Evolutionary conservation across 768 basidiomycete species (phyloP).

Genomic region (Strobilomyces confusus): DNA sequence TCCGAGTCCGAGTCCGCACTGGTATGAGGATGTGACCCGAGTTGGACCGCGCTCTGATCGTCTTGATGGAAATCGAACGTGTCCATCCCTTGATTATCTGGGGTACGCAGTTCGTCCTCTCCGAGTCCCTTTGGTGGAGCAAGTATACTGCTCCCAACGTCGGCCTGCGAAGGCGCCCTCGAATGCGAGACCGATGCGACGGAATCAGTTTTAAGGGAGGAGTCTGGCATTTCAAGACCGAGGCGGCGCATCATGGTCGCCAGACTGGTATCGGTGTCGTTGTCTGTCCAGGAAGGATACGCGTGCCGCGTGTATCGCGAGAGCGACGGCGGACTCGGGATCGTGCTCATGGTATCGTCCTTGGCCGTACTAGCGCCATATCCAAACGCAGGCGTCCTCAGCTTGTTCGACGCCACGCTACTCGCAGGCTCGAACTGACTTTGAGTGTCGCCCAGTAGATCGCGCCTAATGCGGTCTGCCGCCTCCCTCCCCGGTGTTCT

Average conservation of each 20-base stretch:
- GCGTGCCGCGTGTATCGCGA: conserved; percentile 55
- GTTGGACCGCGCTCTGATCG: conserved; percentile 17
- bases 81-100: conserved; percentile 22
- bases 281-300: conserved; percentile 37
- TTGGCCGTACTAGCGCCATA: conserved; percentile 17
- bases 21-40: conserved; percentile 3
- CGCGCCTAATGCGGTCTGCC: conserved; percentile 61
- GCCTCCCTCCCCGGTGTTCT: conserved; percentile 73
- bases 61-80: conserved; percentile 26
- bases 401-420: conserved; percentile 14
- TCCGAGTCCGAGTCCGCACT: conserved; percentile 36
- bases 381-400: conserved; percentile 28
- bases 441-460: conserved; percentile 56
- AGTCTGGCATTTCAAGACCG: conserved; percentile 42
- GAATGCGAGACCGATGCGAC: conserved; percentile 12
- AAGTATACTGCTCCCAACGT: neutral
- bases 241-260: conserved; percentile 69
- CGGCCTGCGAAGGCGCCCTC: conserved; percentile 6
- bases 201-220: conserved; percentile 20
- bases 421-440: conserved; percentile 25
- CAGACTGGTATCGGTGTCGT: conserved; percentile 52
- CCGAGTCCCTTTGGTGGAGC: neutral
- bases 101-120: conserved; percentile 18
- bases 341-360: conserved; percentile 66
- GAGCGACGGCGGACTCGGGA: conserved; percentile 68